Evolutionary conservation across 2,329 filamentous ascomycete genomes (phyloP), one percentile per base, ranked within the genome.

Genomic region (Raffaelea ambrosiae): DNA sequence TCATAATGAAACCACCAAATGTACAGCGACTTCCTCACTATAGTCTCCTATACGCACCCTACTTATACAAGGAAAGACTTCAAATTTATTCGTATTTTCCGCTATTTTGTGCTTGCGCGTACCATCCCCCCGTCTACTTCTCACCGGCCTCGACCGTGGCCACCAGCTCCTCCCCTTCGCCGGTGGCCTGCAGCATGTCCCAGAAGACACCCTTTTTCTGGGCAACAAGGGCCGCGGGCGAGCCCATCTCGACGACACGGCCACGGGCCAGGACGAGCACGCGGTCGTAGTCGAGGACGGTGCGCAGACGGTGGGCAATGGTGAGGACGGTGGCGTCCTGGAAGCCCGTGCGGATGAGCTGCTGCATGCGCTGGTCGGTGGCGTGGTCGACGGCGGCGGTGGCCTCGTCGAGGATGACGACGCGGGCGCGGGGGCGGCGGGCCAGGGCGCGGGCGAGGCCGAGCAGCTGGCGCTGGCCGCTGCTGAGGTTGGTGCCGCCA

Each of bases 371-470:
- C 16, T 26, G 14, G 33, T 49, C 43, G 21, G 90, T 95, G 9
- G 80, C 83, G 66, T 95, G 95, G 66, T 95, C 90, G 58, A 95
- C 95, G 0, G 85, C 90, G 0, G 89, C 89, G 0, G 90, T 95
- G 1, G 90, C 90, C 69, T 96, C 90, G 63, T 96, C 90, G 89
- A 95, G 95, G 59, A 96, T 83, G 9, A 96, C 71, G 1, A 96
- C 87, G 56, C 86, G 88, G 0, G 89, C 88, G 26, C 79, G 77
- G 65, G 91, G 94, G 53, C 95, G 81, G n/a, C n/a, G n/a, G n/a
- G n/a, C n/a, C 51, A 95, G 79, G 0, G 90, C 90, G 50, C 90
- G 82, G 0, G 89, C 90, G 13, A 96, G 77, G 61, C 90, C 95
- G 46, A 95, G 71, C 5, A 95, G 80, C 65, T 95, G 90, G 13